phyloP scores from a whole-genome alignment of 768 basidiomycete species.

The Amanita phalloides region DNA sequence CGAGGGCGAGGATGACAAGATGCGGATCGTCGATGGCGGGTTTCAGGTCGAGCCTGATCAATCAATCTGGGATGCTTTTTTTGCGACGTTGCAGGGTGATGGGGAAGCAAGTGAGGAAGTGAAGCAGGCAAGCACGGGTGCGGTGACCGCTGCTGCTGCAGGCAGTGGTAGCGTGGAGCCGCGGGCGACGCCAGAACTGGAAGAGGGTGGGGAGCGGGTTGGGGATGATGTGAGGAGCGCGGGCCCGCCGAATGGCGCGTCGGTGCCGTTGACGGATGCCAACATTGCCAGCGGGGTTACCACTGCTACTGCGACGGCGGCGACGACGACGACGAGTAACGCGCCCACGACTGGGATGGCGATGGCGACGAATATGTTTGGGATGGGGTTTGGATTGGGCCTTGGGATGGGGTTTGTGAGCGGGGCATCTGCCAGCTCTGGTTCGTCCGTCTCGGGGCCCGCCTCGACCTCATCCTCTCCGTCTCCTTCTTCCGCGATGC shows the following conservation, averaged over 20 bases:
- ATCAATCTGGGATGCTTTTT: conserved; percentile 10
- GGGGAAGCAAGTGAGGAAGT: not conserved
- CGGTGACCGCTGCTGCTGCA: not conserved
- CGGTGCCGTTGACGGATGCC: too few relatives aligned
- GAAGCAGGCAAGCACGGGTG: not conserved
- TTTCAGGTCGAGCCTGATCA: conserved; percentile 8
- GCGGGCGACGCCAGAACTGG: not conserved
- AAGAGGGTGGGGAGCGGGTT: not conserved
- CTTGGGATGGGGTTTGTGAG: conserved; percentile 7
- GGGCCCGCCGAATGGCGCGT: not conserved
- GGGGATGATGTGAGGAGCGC: not conserved
- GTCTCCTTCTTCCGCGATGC: not conserved
- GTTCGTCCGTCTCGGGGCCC: not conserved
- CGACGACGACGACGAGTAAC: not conserved
- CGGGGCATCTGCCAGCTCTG: not conserved
- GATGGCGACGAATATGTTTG: conserved; percentile 13
- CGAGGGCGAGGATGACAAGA: not conserved
- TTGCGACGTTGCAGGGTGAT: conserved; percentile 8
- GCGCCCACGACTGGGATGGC: not conserved
- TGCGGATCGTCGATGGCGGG: not conserved
- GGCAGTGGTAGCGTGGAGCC: not conserved
- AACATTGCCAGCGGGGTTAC: too few relatives aligned
- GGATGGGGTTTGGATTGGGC: conserved; percentile 14
- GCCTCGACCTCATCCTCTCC: not conserved
- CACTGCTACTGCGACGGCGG: not conserved